These are phyloP conservation scores for Phytophthora pisi DNA, from an alignment of 352 stramenopile species.

Conservation along the genomic window DNA sequence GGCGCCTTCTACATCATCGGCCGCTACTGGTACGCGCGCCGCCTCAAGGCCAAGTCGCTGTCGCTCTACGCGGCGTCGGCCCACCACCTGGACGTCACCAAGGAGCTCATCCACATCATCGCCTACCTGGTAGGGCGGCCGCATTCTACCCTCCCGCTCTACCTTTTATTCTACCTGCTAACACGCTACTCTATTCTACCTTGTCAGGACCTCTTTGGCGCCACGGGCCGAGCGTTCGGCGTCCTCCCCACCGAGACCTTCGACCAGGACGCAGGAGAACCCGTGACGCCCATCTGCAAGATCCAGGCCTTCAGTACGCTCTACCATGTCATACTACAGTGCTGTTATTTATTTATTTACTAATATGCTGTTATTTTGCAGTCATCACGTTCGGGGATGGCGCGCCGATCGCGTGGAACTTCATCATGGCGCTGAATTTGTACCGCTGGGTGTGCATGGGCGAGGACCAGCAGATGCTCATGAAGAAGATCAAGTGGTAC, in stretches of 20 bases:
- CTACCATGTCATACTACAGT: background rate
- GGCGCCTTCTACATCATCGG: conserved; percentile 85
- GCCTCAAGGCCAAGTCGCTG: conserved; percentile 52
- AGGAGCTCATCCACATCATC: conserved; percentile 87
- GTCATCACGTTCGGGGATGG: conserved; percentile 83
- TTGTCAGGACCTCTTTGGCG: conserved; percentile 69
- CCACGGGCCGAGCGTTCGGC: conserved; percentile 72
- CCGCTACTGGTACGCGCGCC: conserved; percentile 77
- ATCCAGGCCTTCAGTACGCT: conserved; percentile 69
- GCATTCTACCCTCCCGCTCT: background rate
- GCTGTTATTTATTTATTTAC: background rate
- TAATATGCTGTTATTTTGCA: conserved; percentile 18
- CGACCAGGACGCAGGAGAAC: conserved; percentile 55
- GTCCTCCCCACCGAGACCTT: conserved; percentile 73
- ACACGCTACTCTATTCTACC: background rate
- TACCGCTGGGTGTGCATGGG: conserved; percentile 85
- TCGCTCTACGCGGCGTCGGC: conserved; percentile 45
- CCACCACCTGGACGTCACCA: conserved; percentile 81
- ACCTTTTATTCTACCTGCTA: background rate
- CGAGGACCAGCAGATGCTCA: conserved; percentile 83
- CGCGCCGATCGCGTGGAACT: conserved; percentile 82
- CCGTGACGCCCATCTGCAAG: conserved; percentile 66
- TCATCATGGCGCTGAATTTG: conserved; percentile 85
- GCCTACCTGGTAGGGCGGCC: conserved; percentile 61
- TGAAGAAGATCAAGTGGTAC: conserved; percentile 87